Evolutionary conservation across 352 stramenopile genomes (phyloP).

Genomic region (Phytophthora lateralis): DNA sequence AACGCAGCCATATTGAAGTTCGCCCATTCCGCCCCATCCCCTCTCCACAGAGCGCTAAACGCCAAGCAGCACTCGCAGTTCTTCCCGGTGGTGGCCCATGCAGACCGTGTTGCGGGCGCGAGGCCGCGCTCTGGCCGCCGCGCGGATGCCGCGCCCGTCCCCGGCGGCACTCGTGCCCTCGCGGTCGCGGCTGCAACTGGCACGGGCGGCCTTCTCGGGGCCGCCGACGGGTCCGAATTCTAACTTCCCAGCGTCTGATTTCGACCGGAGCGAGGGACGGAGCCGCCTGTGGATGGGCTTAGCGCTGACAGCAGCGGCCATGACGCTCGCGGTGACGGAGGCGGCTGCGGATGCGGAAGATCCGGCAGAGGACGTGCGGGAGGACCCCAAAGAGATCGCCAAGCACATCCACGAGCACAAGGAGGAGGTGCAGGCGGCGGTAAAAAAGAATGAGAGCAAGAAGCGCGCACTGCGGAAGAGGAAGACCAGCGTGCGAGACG

Average conservation of each 20-base stretch:
- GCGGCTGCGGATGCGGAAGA: conserved; percentile 23
- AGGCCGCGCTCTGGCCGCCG: conserved; percentile 31
- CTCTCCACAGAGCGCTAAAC: conserved; percentile 14
- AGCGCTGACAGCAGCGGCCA: conserved; percentile 17
- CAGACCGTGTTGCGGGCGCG: conserved; percentile 33
- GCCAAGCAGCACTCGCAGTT: conserved; percentile 11
- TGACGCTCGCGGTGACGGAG: conserved; percentile 24
- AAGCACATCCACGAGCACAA: conserved; percentile 32
- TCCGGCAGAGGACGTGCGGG: conserved; percentile 2
- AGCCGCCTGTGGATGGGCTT: conserved; percentile 26
- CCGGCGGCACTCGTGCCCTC: conserved; percentile 11
- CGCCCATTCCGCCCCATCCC: conserved; percentile 4
- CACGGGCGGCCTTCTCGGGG: conserved; percentile 8
- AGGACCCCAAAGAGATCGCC: conserved; percentile 18
- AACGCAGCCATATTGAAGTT: conserved; percentile 36
- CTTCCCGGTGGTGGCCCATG: conserved; percentile 30
- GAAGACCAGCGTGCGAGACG: conserved; percentile 53
- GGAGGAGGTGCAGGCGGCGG: conserved; percentile 28
- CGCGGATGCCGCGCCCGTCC: conserved; percentile 18
- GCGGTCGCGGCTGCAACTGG: conserved; percentile 16
- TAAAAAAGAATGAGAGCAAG: conserved; percentile 23
- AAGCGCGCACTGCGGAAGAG: conserved; percentile 43
- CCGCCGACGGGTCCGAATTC: conserved; percentile 16
- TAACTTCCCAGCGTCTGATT: conserved; percentile 13
- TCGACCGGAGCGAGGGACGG: conserved; percentile 18